Percentiles rank a stretch among this genome's conserved stretches.
Conservation (phyloP, 2,329 filamentous ascomycete genomes). For the Epichloe sibirici region DNA sequence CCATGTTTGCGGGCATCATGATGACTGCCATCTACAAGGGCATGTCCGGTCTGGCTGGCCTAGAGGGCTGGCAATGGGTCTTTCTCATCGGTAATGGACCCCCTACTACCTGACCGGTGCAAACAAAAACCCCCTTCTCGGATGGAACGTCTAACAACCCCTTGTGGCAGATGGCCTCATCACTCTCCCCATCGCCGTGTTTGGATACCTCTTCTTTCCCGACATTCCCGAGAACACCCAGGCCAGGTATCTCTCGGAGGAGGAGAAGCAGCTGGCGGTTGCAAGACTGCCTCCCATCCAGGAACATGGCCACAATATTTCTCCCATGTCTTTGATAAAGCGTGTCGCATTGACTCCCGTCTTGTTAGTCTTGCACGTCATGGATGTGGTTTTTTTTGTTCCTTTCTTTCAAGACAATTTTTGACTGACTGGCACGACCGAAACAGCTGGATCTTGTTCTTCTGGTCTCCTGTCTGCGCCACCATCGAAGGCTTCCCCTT, state of each 20-base stretch:
- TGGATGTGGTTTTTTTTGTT: no score
- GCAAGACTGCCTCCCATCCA: neutral
- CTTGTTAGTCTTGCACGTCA: neutral
- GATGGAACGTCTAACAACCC: no score
- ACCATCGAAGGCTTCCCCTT: neutral
- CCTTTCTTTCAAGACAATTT: neutral
- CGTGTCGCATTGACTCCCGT: neutral
- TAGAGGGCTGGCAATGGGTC: conserved; percentile 56
- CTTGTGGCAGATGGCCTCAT: conserved; percentile 34
- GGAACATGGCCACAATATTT: neutral
- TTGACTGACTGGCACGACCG: neutral
- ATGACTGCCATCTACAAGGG: conserved; percentile 46
- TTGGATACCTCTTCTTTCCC: conserved; percentile 24
- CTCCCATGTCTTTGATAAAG: neutral
- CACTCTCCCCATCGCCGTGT: conserved; percentile 23
- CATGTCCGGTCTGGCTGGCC: conserved; percentile 33
- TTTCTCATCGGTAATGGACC: conserved; percentile 47
- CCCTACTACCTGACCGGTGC: no score
- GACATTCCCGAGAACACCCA: conserved; percentile 34
- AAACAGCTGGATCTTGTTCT: neutral
- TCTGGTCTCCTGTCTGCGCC: neutral
- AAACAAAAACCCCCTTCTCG: no score
- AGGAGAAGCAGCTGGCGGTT: conserved; percentile 31
- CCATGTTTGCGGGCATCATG: conserved; percentile 39
- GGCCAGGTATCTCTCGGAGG: conserved; percentile 30